These are phyloP conservation scores for Bertia moriformis DNA, from an alignment of 2,329 filamentous ascomycete species.

Conservation along the genomic window DNA sequence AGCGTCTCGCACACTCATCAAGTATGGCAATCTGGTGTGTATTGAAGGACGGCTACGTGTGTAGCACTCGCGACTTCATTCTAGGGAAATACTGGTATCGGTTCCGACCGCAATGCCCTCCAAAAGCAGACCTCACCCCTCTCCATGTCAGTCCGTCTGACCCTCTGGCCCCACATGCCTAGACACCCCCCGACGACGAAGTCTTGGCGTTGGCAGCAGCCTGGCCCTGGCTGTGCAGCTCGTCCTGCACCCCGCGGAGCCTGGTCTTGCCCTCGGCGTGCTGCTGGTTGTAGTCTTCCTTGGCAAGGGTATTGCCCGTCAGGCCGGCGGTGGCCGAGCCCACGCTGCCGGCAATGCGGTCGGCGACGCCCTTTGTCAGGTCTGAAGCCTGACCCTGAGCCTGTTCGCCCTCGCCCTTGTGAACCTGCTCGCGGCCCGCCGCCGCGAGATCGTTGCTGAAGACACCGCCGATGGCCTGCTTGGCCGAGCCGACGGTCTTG, in stretches of 20 bases:
- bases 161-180: too few relatives aligned
- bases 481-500: constrained; percentile 75
- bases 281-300: constrained; percentile 50
- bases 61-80: too few relatives aligned
- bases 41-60: too few relatives aligned
- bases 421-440: constrained; percentile 63
- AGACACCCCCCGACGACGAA: too few relatives aligned
- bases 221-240: constrained; percentile 60
- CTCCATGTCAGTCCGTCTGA: too few relatives aligned
- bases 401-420: constrained; percentile 66
- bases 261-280: constrained; percentile 74
- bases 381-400: constrained; percentile 71
- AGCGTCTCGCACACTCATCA: too few relatives aligned
- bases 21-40: too few relatives aligned
- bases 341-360: constrained; percentile 57
- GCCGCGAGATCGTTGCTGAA: constrained; percentile 66
- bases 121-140: too few relatives aligned
- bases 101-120: too few relatives aligned
- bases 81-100: too few relatives aligned
- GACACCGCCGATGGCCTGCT: constrained; percentile 65
- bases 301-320: constrained; percentile 52
- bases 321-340: constrained; percentile 59
- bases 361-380: constrained; percentile 48
- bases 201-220: constrained; percentile 15
- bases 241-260: constrained; percentile 69